Percentiles rank a stretch among this genome's conserved stretches.
Conservation (phyloP, 2,329 filamentous ascomycete genomes). For the Metarhizium robertsii region DNA sequence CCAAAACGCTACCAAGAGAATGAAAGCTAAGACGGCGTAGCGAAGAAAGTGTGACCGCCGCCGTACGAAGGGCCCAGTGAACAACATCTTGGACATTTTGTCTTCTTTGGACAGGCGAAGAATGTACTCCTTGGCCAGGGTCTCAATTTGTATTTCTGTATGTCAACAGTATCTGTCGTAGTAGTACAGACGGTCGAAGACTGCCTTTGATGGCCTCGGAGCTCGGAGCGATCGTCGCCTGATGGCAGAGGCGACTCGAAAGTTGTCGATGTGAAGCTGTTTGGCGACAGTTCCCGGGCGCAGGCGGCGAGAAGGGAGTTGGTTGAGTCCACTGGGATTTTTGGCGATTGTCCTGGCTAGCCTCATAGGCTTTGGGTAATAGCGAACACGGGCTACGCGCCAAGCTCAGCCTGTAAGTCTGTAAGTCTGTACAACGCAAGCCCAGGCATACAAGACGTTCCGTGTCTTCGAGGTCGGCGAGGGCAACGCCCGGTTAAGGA, state of each 20-base stretch:
- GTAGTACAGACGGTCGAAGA: not conserved
- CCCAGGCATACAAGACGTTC: too few species aligned
- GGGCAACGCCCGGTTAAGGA: too few species aligned
- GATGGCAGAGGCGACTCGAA: not conserved
- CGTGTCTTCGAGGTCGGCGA: too few species aligned
- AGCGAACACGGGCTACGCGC: too few species aligned
- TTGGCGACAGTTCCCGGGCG: not conserved
- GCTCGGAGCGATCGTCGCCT: not conserved
- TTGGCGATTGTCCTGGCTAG: too few species aligned
- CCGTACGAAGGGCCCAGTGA: constrained; percentile 5
- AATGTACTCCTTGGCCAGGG: not conserved
- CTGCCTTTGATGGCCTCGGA: not conserved
- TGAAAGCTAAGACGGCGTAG: constrained; percentile 26
- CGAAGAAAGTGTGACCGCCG: constrained; percentile 31
- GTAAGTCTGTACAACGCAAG: too few species aligned
- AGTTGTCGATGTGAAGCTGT: too few species aligned
- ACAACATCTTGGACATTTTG: constrained; percentile 8
- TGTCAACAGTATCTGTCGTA: not conserved
- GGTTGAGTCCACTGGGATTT: too few species aligned
- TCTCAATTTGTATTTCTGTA: too few species aligned
- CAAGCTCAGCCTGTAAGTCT: too few species aligned
- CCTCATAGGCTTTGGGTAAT: too few species aligned
- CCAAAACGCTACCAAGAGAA: constrained; percentile 26
- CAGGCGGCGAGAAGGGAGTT: not conserved
- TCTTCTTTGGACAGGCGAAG: not conserved